Conservation (phyloP, 164 flowering plant genomes). For the Pachysandra terminalis region DNA sequence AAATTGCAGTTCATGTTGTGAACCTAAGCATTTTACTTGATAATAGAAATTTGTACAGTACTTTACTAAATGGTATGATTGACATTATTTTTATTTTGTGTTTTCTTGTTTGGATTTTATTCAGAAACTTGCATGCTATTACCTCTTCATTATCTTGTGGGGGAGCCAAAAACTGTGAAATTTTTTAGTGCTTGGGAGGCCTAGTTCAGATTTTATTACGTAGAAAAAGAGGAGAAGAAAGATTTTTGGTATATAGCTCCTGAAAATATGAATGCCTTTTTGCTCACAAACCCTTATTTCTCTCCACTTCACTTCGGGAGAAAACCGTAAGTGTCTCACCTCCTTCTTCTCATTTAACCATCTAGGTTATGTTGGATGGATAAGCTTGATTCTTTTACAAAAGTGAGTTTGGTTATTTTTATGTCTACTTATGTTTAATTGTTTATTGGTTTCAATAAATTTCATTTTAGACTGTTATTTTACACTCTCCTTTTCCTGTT, state of each 20-base stretch:
- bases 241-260: conserved; percentile 3
- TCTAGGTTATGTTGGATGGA: neutral
- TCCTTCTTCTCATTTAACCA: conserved; percentile 10
- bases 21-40: no score
- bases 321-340: conserved; percentile 23
- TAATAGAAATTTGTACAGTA: no score
- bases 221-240: neutral
- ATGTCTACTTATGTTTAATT: neutral
- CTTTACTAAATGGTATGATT: no score
- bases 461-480: neutral
- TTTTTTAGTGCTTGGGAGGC: no score
- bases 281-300: conserved; percentile 28
- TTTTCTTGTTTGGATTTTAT: no score
- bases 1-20: no score
- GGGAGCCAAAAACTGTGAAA: no score
- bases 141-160: no score
- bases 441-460: neutral
- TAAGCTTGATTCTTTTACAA: neutral
- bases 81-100: no score
- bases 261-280: conserved; percentile 22
- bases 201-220: no score
- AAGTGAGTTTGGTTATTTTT: no score
- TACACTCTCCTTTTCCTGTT: neutral
- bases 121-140: no score
- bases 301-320: conserved; percentile 19